Conservation (phyloP, 768 basidiomycete species). For the Leccinum subtestaceum region DNA sequence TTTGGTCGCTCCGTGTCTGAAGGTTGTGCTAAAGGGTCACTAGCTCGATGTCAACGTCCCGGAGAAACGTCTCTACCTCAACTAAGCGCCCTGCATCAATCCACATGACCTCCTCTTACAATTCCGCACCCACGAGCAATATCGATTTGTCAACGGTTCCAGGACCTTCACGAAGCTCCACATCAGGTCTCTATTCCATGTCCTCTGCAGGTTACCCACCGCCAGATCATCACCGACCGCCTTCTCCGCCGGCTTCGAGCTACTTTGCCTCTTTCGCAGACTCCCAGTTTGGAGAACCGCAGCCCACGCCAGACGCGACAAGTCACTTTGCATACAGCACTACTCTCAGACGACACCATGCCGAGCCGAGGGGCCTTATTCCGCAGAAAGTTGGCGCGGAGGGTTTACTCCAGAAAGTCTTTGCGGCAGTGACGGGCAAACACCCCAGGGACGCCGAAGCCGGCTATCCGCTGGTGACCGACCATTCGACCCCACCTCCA, state of each 20-base stretch:
- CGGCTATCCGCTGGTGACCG: constrained; percentile 36
- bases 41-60: constrained; percentile 28
- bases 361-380: constrained; percentile 38
- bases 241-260: constrained; percentile 77
- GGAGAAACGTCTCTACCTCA: constrained; percentile 17
- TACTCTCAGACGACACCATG: constrained; percentile 66
- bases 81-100: constrained; percentile 19
- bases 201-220: constrained; percentile 11
- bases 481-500: constrained; percentile 7
- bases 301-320: constrained; percentile 61
- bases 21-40: background rate
- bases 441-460: constrained; percentile 31
- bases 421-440: constrained; percentile 34
- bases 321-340: constrained; percentile 84
- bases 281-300: constrained; percentile 46
- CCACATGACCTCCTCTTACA: constrained; percentile 8
- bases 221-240: constrained; percentile 26
- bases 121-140: constrained; percentile 2
- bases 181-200: constrained; percentile 22
- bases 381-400: constrained; percentile 48
- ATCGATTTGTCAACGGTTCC: constrained; percentile 16
- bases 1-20: background rate
- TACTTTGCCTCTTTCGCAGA: constrained; percentile 66
- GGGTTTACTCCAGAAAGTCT: constrained; percentile 45
- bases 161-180: constrained; percentile 20